Evolutionary conservation across 2,329 filamentous ascomycete species (phyloP).

Genomic region (Aspergillus sp.): DNA sequence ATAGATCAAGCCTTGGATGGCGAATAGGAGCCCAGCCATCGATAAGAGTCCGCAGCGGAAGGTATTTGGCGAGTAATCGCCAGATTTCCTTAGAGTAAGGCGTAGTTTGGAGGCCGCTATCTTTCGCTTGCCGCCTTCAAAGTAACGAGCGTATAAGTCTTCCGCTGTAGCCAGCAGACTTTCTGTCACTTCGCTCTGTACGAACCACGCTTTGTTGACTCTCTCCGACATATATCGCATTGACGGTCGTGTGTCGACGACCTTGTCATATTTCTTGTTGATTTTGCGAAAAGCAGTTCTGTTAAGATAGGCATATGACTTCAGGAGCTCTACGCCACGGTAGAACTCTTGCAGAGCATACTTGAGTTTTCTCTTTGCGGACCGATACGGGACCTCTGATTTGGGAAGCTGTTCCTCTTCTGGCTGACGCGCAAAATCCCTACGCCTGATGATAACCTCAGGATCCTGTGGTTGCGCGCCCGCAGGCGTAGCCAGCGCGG

Average conservation of each 20-base stretch:
- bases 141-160: conserved; percentile 92
- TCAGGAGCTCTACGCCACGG: conserved; percentile 85
- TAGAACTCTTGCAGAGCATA: conserved; percentile 92
- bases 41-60: conserved; percentile 69
- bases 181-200: conserved; percentile 84
- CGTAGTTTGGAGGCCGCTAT: conserved; percentile 86
- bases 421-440: conserved; percentile 55
- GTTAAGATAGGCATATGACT: conserved; percentile 88
- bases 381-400: conserved; percentile 74
- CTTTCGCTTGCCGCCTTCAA: conserved; percentile 91
- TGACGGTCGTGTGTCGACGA: conserved; percentile 75
- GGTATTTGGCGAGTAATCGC: conserved; percentile 62
- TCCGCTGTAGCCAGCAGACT: conserved; percentile 79
- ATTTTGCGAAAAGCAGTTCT: conserved; percentile 94
- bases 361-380: conserved; percentile 90
- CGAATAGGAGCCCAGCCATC: conserved; percentile 69
- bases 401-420: conserved; percentile 50
- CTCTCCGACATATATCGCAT: conserved; percentile 88
- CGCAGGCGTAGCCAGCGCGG: conserved; percentile 48
- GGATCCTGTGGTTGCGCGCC: conserved; percentile 37
- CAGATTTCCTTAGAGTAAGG: conserved; percentile 65
- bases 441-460: conserved; percentile 36
- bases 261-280: conserved; percentile 98
- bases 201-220: conserved; percentile 88
- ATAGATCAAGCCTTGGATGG: conserved; percentile 67